A percentile compares a stretch with the other conserved stretches of the same genome.
These are phyloP conservation scores for Eutrema salsugineum DNA, from an alignment of 441 rosid genomes.

Conservation along the genomic window DNA sequence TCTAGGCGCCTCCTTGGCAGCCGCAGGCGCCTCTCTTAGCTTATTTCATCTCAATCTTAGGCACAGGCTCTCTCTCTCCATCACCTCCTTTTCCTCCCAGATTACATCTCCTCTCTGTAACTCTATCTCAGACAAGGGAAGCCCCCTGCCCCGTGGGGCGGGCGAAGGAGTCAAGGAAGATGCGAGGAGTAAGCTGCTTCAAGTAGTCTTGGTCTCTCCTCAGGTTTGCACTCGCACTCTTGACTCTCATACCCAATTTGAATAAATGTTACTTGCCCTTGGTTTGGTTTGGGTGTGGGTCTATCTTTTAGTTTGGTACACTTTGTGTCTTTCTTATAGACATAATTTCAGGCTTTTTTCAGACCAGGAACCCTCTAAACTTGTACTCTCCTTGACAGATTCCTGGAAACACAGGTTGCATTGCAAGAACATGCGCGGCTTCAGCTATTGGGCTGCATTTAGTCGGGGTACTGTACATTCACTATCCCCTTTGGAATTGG, in stretches of 20 bases:
- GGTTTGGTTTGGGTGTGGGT: too few species aligned
- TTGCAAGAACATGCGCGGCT: slow-evolving; percentile 98
- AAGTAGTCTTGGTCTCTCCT: slow-evolving; percentile 91
- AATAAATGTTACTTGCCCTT: too few species aligned
- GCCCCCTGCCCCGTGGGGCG: slow-evolving; percentile 42
- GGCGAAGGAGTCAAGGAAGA: slow-evolving; percentile 44
- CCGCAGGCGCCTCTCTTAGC: slow-evolving; percentile 32
- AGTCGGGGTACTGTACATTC: slow-evolving; percentile 64
- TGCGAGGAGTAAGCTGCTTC: slow-evolving; percentile 60
- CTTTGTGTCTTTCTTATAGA: too few species aligned
- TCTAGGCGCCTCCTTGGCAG: slow-evolving; percentile 35
- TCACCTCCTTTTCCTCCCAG: slow-evolving; percentile 35
- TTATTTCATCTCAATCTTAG: slow-evolving; percentile 34
- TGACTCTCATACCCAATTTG: too few species aligned
- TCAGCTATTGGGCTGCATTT: slow-evolving; percentile 86
- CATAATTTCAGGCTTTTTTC: neutral
- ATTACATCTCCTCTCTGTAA: slow-evolving; percentile 29
- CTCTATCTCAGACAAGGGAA: slow-evolving; percentile 37
- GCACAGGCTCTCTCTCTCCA: slow-evolving; percentile 28
- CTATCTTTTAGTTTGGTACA: too few species aligned
- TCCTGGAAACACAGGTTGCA: slow-evolving; percentile 97
- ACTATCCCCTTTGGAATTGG: neutral
- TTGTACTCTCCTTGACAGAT: slow-evolving; percentile 57
- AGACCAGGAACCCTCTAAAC: slow-evolving; percentile 13
- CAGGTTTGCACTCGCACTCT: slow-evolving; percentile 43